These are phyloP conservation scores for Haplographium delicatum DNA, from an alignment of 495 filamentous ascomycete genomes.

Conservation along the genomic window DNA sequence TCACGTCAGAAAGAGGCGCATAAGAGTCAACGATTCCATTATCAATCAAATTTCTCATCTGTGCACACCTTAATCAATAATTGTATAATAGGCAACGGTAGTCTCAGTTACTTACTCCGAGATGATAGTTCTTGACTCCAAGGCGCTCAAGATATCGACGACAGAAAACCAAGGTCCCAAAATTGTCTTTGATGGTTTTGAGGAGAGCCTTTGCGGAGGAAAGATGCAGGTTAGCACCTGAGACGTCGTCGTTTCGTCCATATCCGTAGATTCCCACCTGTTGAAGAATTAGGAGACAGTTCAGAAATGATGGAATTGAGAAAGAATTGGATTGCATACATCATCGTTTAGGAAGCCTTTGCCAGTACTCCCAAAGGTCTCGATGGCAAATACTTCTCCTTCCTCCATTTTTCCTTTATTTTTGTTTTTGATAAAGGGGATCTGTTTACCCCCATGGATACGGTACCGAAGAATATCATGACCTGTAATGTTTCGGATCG, in stretches of 20 bases:
- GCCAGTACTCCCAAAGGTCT: conserved; percentile 91
- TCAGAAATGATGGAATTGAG: not conserved
- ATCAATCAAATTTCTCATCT: conserved; percentile 74
- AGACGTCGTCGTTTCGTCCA: conserved; percentile 55
- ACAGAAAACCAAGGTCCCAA: conserved; percentile 80
- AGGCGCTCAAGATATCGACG: conserved; percentile 79
- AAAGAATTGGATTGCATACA: conserved; percentile 31
- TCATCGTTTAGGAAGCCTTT: conserved; percentile 76
- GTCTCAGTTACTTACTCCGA: conserved; percentile 54
- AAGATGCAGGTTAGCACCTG: conserved; percentile 59
- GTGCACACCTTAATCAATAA: conserved; percentile 14
- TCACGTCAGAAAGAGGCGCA: conserved; percentile 81
- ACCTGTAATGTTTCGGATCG: conserved; percentile 80
- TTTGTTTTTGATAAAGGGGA: conserved; percentile 78
- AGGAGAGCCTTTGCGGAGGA: conserved; percentile 76
- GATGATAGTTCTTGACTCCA: conserved; percentile 80
- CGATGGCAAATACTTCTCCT: conserved; percentile 87
- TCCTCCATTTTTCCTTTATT: conserved; percentile 89
- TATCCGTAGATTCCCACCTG: conserved; percentile 72
- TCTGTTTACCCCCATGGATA: conserved; percentile 84
- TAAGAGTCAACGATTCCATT: conserved; percentile 87
- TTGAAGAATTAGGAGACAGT: conserved; percentile 4
- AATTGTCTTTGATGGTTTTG: conserved; percentile 88
- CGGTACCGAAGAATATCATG: conserved; percentile 80
- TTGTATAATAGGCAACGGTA: not conserved